These are phyloP conservation scores for Periconia sp. DNA, from an alignment of 2,329 filamentous ascomycete species.

Conservation along the genomic window DNA sequence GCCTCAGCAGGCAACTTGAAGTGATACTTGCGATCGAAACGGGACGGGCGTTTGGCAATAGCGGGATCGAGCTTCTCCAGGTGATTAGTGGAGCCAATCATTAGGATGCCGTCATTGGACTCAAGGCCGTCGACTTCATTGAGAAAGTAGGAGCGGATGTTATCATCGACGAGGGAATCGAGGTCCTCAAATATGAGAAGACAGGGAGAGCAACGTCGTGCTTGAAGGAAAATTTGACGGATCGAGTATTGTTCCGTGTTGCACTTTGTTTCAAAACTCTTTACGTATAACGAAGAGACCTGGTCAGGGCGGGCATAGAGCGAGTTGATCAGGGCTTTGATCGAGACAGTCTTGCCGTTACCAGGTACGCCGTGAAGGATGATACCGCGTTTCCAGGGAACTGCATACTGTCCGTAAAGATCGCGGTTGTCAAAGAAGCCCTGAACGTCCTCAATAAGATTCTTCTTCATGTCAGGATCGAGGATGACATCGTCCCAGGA, in stretches of 20 bases:
- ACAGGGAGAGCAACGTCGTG: constrained; percentile 67
- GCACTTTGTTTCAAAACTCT: constrained; percentile 54
- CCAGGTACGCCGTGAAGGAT: constrained; percentile 62
- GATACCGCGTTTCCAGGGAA: constrained; percentile 57
- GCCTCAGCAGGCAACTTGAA: constrained; percentile 45
- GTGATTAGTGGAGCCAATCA: constrained; percentile 69
- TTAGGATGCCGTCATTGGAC: constrained; percentile 73
- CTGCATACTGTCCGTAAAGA: constrained; percentile 50
- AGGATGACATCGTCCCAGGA: constrained; percentile 72
- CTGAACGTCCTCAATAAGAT: constrained; percentile 66
- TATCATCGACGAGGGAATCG: constrained; percentile 67
- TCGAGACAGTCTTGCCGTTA: constrained; percentile 72
- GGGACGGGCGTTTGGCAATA: constrained; percentile 55
- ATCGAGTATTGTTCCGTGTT: constrained; percentile 60
- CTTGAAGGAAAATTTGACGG: constrained; percentile 50
- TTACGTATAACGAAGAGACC: constrained; percentile 61
- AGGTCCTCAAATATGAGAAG: constrained; percentile 75
- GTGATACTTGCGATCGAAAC: constrained; percentile 55
- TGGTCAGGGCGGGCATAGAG: constrained; percentile 58
- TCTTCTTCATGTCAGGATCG: constrained; percentile 65
- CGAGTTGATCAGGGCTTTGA: constrained; percentile 71
- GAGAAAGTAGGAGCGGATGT: constrained; percentile 70
- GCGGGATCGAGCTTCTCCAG: constrained; percentile 71
- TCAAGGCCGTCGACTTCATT: constrained; percentile 76
- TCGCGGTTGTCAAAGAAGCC: constrained; percentile 56